Evolutionary conservation across 2,329 filamentous ascomycete species (phyloP).

Genomic region (Sclerotinia nivalis): DNA sequence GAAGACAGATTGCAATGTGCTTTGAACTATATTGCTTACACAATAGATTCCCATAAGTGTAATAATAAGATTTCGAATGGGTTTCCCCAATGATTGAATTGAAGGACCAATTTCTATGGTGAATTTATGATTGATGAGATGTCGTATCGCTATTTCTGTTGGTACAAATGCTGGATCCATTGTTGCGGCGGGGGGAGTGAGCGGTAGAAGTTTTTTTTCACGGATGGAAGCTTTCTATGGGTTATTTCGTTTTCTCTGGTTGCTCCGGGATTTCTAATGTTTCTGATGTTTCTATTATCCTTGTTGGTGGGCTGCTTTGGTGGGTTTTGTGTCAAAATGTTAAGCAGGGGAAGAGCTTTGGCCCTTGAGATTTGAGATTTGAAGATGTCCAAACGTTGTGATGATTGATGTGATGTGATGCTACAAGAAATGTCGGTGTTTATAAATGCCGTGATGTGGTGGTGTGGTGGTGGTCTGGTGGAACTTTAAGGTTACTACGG

Average conservation of each 20-base stretch:
- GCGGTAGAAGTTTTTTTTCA: not conserved
- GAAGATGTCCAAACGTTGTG: too few relatives aligned
- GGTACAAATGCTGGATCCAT: constrained; percentile 45
- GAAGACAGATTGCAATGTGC: constrained; percentile 39
- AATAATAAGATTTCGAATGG: constrained; percentile 52
- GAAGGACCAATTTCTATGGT: constrained; percentile 53
- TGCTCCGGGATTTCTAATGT: not conserved
- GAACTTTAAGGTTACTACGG: not conserved
- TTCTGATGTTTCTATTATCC: constrained; percentile 8
- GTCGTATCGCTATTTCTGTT: constrained; percentile 47
- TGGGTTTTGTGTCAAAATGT: not conserved
- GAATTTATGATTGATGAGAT: constrained; percentile 52
- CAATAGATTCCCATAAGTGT: constrained; percentile 47
- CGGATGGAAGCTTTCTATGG: not conserved
- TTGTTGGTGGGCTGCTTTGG: constrained; percentile 3
- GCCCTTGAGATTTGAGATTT: not conserved
- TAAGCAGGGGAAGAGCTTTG: constrained; percentile 9
- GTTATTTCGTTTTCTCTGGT: not conserved
- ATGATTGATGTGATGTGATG: not conserved
- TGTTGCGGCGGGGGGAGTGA: not conserved
- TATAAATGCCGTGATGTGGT: constrained; percentile 17
- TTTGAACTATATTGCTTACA: constrained; percentile 45
- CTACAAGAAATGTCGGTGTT: not conserved
- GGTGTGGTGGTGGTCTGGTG: not conserved
- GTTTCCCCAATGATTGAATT: constrained; percentile 50